Base-by-base conservation (phyloP, 768 basidiomycete species). In the Crepidotus variabilis region DNA sequence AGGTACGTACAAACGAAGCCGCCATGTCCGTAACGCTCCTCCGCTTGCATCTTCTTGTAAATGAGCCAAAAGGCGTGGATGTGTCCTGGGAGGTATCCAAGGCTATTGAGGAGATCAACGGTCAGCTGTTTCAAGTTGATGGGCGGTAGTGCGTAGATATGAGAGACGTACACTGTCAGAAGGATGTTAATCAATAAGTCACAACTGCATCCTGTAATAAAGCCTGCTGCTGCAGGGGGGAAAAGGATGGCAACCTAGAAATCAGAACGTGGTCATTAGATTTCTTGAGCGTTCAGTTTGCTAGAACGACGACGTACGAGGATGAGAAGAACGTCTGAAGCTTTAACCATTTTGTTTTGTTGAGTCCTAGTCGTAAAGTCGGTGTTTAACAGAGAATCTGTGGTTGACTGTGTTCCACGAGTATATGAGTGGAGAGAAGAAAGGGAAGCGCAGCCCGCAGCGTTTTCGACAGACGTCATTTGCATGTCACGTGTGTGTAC, bases 11-110 rank as follows among this genome's bases (percentile, higher is more conserved):
- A 94, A 51, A 77, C 70, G 75, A 84, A 94, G 32, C 87, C 87
- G 18, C 89, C 90, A 5, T 67, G 71, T 11, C 92, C 92, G 64
- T 90, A 95, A 43, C 77, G 79, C 63, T 92, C 90, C 63, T 92
- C 89, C 0, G 92, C 93, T 63, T 90, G 79, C 80, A 92, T 92
- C 80, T 88, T 89, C 80, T 80, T 87, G 75, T 93, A 93, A 55
- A 94, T 92, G 52, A 95, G 78, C 88, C 88, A 93, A 74, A 93
- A 92, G 1, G 90, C 88, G 66, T 94, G 91, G 47, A 82, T 72
- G 45, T 78, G 75, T n/a, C 80, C 89, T 0, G 90, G 89, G 52
- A 92, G 68, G 69, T 89, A 92, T 5, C 92, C 92, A 57, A 92
- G 78, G 52, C 90, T 89, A 34, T n/a, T 0, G 23, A 10, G 16